Percentiles rank a stretch among this genome's conserved stretches.
phyloP scores from a whole-genome alignment of 139 green algal species.

The Coccomyxa sp. region DNA sequence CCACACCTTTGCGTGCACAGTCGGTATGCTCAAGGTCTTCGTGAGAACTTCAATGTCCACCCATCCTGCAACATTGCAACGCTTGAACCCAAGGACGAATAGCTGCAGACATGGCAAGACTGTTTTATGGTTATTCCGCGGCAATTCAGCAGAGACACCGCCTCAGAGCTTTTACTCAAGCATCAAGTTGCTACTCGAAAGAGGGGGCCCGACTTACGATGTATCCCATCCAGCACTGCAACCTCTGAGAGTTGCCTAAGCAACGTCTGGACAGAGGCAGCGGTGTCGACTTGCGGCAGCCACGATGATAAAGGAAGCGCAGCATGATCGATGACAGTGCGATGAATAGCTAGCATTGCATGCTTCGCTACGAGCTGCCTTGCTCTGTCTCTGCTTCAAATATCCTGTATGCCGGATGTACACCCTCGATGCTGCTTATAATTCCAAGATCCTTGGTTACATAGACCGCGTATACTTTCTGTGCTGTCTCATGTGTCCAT shows the following conservation, averaged over 20 bases:
- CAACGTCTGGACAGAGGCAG: constrained; percentile 16
- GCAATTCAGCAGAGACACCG: neutral
- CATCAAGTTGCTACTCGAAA: neutral
- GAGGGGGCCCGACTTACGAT: neutral
- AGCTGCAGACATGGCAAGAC: too few relatives aligned
- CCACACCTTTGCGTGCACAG: constrained; percentile 16
- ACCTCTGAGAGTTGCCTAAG: constrained; percentile 20
- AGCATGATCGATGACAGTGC: constrained; percentile 40
- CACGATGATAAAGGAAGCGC: constrained; percentile 30
- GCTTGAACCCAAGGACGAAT: neutral
- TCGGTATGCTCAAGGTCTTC: constrained; percentile 16
- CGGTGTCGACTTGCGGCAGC: constrained; percentile 27
- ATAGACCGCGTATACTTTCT: too few relatives aligned
- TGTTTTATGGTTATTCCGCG: too few relatives aligned
- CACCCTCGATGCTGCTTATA: too few relatives aligned
- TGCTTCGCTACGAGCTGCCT: too few relatives aligned
- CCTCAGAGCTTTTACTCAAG: neutral
- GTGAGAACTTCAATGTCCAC: constrained; percentile 7
- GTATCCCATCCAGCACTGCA: neutral
- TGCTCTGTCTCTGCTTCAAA: too few relatives aligned
- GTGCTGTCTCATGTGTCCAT: too few relatives aligned
- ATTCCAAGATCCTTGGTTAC: too few relatives aligned
- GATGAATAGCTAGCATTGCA: constrained; percentile 8
- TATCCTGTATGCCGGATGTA: too few relatives aligned
- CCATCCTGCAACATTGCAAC: constrained; percentile 13